Percentiles rank a stretch among this genome's conserved stretches.
Conservation (phyloP, 371 early-diverging fungal species). For the Phascolomyces articulosus region DNA sequence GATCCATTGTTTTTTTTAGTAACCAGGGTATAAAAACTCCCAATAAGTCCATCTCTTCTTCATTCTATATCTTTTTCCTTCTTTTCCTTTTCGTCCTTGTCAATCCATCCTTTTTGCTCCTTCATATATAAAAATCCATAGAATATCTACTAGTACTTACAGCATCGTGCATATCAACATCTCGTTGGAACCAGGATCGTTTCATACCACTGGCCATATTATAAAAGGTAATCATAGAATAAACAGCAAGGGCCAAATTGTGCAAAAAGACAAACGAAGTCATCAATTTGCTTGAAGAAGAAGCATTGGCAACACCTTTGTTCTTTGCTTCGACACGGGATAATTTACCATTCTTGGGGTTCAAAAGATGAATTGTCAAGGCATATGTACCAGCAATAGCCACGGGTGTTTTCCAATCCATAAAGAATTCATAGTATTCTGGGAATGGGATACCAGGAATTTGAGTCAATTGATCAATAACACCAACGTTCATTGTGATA, state of each 20-base stretch:
- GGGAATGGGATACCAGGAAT: constrained; percentile 64
- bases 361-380: constrained; percentile 43
- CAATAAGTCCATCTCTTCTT: background rate
- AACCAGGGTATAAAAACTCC: background rate
- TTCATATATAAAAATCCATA: background rate
- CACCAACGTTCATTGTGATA: constrained; percentile 2
- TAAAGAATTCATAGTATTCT: constrained; percentile 66
- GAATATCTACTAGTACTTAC: constrained; percentile 39
- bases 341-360: constrained; percentile 59
- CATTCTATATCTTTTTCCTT: background rate
- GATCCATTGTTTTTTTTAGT: no score
- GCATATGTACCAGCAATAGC: constrained; percentile 57
- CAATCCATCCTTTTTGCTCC: background rate
- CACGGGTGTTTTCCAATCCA: constrained; percentile 79
- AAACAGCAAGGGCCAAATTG: constrained; percentile 71
- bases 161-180: constrained; percentile 37
- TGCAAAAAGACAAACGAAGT: constrained; percentile 71
- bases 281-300: constrained; percentile 54
- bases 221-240: constrained; percentile 73
- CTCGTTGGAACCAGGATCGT: constrained; percentile 46
- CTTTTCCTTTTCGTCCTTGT: no score
- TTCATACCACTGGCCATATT: constrained; percentile 62
- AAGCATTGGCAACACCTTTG: constrained; percentile 30
- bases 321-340: constrained; percentile 59
- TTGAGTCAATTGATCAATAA: constrained; percentile 33